Evolutionary conservation across 1,284 basidiomycete species (phyloP).

Genomic region (Apiotrichum brassicae): DNA sequence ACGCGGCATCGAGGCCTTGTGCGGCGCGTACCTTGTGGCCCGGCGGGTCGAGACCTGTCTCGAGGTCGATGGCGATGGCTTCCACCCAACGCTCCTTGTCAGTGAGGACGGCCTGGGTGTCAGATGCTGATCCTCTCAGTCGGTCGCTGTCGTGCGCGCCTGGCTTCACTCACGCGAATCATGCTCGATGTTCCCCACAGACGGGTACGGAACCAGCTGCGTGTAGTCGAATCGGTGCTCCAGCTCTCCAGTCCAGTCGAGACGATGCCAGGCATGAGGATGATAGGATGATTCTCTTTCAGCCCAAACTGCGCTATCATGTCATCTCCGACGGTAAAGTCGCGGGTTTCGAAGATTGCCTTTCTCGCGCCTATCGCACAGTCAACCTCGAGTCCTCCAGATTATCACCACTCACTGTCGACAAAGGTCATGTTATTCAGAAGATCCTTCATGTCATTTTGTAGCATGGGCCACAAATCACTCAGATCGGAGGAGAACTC

Average conservation of each 20-base stretch:
- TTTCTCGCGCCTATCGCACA: slow-evolving; percentile 71
- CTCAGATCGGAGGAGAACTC: slow-evolving; percentile 20
- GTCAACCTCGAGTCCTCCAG: slow-evolving; percentile 28
- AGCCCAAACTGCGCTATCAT: slow-evolving; percentile 60
- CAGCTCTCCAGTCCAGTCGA: slow-evolving; percentile 46
- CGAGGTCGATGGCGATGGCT: slow-evolving; percentile 81
- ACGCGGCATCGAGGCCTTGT: slow-evolving; percentile 63
- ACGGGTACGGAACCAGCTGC: slow-evolving; percentile 47
- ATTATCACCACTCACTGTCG: slow-evolving; percentile 21
- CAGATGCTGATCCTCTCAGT: background rate
- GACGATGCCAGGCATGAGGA: slow-evolving; percentile 65
- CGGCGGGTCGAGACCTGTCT: slow-evolving; percentile 84
- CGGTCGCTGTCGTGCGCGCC: too few species aligned
- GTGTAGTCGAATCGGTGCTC: slow-evolving; percentile 36
- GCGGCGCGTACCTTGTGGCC: slow-evolving; percentile 87
- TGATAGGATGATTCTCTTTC: slow-evolving; percentile 66
- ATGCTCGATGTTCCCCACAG: slow-evolving; percentile 30
- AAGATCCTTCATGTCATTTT: slow-evolving; percentile 36
- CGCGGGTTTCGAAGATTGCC: slow-evolving; percentile 64
- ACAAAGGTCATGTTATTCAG: slow-evolving; percentile 39
- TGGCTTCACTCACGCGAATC: background rate
- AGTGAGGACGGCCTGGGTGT: slow-evolving; percentile 53
- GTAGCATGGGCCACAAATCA: slow-evolving; percentile 30
- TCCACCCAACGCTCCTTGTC: slow-evolving; percentile 82
- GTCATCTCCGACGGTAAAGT: slow-evolving; percentile 73